Conservation (phyloP, 148 eudicot genomes). For the Pouteria glomerata region DNA sequence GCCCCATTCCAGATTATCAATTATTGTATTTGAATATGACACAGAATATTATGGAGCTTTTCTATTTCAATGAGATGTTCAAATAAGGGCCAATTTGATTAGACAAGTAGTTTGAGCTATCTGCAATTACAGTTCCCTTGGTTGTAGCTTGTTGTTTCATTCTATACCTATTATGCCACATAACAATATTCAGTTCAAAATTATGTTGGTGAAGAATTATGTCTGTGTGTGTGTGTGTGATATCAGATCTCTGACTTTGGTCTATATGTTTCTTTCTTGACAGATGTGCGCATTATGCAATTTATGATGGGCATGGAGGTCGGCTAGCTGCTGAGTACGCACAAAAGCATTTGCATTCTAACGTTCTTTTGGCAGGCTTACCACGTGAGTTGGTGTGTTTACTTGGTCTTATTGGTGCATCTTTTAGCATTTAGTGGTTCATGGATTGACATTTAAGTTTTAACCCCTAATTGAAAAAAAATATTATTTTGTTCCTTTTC, state of each 20-base stretch:
- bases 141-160: not conserved
- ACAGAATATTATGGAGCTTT: not conserved
- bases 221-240: too few species aligned
- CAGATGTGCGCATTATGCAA: slow-evolving; percentile 80
- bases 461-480: not conserved
- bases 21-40: not conserved
- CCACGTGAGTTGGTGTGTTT: slow-evolving; percentile 99
- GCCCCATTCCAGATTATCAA: not conserved
- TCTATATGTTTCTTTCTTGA: slow-evolving; percentile 5
- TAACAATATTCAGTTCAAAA: not conserved
- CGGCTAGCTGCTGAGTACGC: slow-evolving; percentile 79
- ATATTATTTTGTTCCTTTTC: too few species aligned
- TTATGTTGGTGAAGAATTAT: not conserved
- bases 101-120: not conserved
- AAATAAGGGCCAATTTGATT: not conserved
- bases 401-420: slow-evolving; percentile 32
- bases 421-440: slow-evolving; percentile 14
- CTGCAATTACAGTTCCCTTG: not conserved
- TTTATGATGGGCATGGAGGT: slow-evolving; percentile 93
- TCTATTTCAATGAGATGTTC: too few species aligned
- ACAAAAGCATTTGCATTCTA: slow-evolving; percentile 61
- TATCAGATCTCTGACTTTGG: not conserved
- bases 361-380: slow-evolving; percentile 82
- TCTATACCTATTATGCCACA: not conserved
- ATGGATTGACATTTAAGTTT: not conserved